A percentile compares a stretch with the other conserved stretches of the same genome.
Conservation (phyloP, 108 stramenopile species). For the Nitzschia palea region DNA sequence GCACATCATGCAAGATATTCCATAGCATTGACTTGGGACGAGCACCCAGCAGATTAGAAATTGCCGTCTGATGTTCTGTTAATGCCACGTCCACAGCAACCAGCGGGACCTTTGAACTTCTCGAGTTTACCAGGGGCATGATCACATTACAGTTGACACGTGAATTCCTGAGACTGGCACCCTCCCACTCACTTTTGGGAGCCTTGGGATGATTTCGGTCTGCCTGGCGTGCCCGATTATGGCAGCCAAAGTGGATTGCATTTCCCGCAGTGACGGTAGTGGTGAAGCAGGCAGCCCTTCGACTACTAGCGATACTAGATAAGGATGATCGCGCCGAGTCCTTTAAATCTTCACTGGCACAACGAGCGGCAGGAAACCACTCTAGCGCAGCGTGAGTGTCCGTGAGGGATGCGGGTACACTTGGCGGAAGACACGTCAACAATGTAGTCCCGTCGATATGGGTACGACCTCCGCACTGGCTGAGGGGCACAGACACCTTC, state of each 20-base stretch:
- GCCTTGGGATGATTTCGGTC: constrained; percentile 78
- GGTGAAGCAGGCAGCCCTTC: constrained; percentile 39
- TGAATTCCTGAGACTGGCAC: constrained; percentile 77
- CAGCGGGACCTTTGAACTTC: constrained; percentile 69
- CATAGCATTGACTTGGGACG: constrained; percentile 79
- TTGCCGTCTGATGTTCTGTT: constrained; percentile 60
- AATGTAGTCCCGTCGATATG: constrained; percentile 70
- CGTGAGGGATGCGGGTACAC: constrained; percentile 42
- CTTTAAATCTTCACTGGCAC: constrained; percentile 50
- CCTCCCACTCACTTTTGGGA: constrained; percentile 89
- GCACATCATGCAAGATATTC: constrained; percentile 73
- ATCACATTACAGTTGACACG: constrained; percentile 83
- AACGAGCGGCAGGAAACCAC: constrained; percentile 48
- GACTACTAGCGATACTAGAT: constrained; percentile 29
- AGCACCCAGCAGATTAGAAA: constrained; percentile 64
- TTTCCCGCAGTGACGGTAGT: constrained; percentile 85
- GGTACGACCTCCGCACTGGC: constrained; percentile 45
- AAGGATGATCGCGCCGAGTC: constrained; percentile 32
- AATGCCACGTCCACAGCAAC: constrained; percentile 68
- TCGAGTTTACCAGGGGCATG: constrained; percentile 77
- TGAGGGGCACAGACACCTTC: constrained; percentile 63
- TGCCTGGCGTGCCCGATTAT: constrained; percentile 65
- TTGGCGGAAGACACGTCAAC: constrained; percentile 53
- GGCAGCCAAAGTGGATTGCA: constrained; percentile 81
- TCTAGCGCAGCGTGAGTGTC: constrained; percentile 29